Evolutionary conservation across 1,284 basidiomycete species (phyloP).

Genomic region (Ceratobasidium sp.): DNA sequence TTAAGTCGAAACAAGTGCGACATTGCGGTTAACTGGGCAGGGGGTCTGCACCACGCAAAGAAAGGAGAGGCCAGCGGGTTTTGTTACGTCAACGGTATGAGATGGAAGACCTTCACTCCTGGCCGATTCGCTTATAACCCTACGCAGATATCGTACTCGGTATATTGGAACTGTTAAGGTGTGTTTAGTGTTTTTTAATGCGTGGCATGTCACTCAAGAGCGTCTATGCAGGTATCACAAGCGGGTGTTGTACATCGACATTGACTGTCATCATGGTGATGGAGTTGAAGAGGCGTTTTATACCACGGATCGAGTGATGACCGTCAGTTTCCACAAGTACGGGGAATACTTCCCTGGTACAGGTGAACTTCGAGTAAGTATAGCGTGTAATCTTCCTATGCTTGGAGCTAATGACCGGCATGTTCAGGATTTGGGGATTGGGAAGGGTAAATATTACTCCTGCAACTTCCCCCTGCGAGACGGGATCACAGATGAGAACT

Average conservation of each 20-base stretch:
- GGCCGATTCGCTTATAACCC: slow-evolving; percentile 2
- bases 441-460: slow-evolving; percentile 93
- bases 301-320: slow-evolving; percentile 99
- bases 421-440: slow-evolving; percentile 88
- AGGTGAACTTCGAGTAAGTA: slow-evolving; percentile 87
- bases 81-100: slow-evolving; percentile 95
- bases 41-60: slow-evolving; percentile 97
- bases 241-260: slow-evolving; percentile 97
- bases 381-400: not conserved
- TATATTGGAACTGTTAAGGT: slow-evolving; percentile 93
- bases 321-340: slow-evolving; percentile 98
- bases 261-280: slow-evolving; percentile 99
- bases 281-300: slow-evolving; percentile 99
- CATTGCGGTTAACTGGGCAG: slow-evolving; percentile 99
- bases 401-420: slow-evolving; percentile 1
- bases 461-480: slow-evolving; percentile 96
- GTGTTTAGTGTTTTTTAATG: slow-evolving; percentile 48
- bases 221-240: slow-evolving; percentile 89
- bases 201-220: slow-evolving; percentile 85
- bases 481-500: slow-evolving; percentile 96
- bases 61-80: slow-evolving; percentile 99
- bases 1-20: slow-evolving; percentile 98
- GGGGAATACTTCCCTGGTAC: slow-evolving; percentile 99
- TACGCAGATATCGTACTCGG: slow-evolving; percentile 94
- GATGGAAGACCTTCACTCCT: not conserved